Evolutionary conservation across 2,329 filamentous ascomycete genomes (phyloP).

Genomic region (Alternaria rosae): DNA sequence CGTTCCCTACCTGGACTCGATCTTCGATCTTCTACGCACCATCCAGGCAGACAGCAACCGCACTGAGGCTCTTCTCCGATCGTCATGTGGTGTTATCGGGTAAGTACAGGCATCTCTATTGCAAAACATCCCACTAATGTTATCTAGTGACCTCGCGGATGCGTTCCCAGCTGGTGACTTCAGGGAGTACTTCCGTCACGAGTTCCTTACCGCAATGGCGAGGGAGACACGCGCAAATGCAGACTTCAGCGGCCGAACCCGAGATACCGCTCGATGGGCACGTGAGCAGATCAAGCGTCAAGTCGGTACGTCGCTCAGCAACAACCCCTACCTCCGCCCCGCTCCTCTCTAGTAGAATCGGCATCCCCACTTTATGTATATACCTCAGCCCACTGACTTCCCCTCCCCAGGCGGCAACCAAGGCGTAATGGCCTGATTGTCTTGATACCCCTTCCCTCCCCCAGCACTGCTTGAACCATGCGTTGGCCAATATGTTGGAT

Average conservation of each 20-base stretch:
- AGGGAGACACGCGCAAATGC: slow-evolving; percentile 90
- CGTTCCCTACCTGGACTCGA: slow-evolving; percentile 79
- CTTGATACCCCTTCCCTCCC: slow-evolving; percentile 12
- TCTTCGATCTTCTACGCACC: slow-evolving; percentile 85
- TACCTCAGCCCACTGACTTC: slow-evolving; percentile 33
- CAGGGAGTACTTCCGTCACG: slow-evolving; percentile 81
- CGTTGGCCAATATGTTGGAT: slow-evolving; percentile 26
- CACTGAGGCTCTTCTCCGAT: slow-evolving; percentile 88
- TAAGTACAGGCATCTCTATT: slow-evolving; percentile 54
- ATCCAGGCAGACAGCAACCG: slow-evolving; percentile 85
- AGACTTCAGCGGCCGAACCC: slow-evolving; percentile 83
- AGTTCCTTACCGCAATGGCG: slow-evolving; percentile 89
- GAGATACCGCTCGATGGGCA: slow-evolving; percentile 96
- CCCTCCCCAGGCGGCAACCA: slow-evolving; percentile 40
- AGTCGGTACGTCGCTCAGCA: slow-evolving; percentile 52
- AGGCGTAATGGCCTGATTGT: slow-evolving; percentile 47
- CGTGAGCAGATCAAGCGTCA: slow-evolving; percentile 98
- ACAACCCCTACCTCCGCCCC: slow-evolving; percentile 19
- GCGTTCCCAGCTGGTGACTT: slow-evolving; percentile 92
- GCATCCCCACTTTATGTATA: slow-evolving; percentile 15
- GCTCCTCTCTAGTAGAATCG: slow-evolving; percentile 4
- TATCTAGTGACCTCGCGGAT: slow-evolving; percentile 83
- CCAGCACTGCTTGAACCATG: slow-evolving; percentile 21
- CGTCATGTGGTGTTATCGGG: slow-evolving; percentile 98
- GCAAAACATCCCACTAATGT: slow-evolving; percentile 45